Base-by-base conservation (phyloP, 495 filamentous ascomycete species). In the Trichoderma asperelloides region DNA sequence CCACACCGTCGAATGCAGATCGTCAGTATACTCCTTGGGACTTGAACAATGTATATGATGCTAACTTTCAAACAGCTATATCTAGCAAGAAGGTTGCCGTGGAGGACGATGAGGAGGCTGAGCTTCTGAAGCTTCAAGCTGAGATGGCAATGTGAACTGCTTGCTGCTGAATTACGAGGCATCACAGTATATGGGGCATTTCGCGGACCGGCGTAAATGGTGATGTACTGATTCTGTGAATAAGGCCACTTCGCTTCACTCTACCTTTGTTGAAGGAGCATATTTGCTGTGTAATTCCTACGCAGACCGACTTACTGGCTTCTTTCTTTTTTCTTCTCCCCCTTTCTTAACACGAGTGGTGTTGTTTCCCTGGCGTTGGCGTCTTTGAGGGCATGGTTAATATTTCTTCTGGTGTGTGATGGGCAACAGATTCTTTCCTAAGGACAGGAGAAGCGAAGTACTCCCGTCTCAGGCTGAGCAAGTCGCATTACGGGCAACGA, bases 101-200 rank as follows among this genome's bases (percentile, higher is more conserved):
- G 69, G 87, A 89, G 75, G 90, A 93, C 72, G 94, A 98, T 86
- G 93, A 97, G 73, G 95, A 97, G 76, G 94, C 88, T 70, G 96
- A 99, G 79, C 82, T 99, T 73, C 86, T 88, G 75, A 97, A 95
- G 78, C 77, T 98, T 71, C 92, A 94, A 77, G 94, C 92, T 49
- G 95, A 97, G 79, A 98, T 98, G 95, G 93, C 93, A 67, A 96
- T 97, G 89, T 93, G 78, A 87, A 9, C 33, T 15, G 13, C 25
- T 18, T 40, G 9, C 33, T 15, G 16, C 37, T 33, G 15, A 11
- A 63, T 41, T 25, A 23, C 33, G 28, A 64, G 3, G 21, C 18
- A 21, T 41, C 2, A 33, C 63, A 41, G 63, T n/a, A 40, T 27
- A 40, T 27, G 63, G 8, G 8, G 60, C 37, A 33, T 30, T 43